Percentiles rank a stretch among this genome's conserved stretches.
These are phyloP conservation scores for Taphrina communis DNA, from an alignment of 1,139 yeast genomes.

Conservation along the genomic window DNA sequence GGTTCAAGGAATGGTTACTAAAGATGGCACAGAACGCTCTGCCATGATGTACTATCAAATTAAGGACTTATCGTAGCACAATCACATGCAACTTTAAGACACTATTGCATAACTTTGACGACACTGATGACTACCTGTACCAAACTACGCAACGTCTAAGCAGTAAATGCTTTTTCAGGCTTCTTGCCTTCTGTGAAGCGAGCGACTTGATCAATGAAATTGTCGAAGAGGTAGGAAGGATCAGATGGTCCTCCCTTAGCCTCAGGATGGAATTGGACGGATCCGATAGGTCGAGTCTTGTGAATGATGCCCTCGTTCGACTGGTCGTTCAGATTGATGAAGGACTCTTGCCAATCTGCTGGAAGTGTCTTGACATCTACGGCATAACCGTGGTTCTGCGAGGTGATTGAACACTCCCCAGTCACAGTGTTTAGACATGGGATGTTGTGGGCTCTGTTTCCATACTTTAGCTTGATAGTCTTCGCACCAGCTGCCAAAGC, in stretches of 20 bases:
- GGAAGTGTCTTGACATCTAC: slow-evolving; percentile 82
- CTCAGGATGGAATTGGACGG: slow-evolving; percentile 98
- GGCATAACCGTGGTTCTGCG: slow-evolving; percentile 98
- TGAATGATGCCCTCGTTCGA: slow-evolving; percentile 98
- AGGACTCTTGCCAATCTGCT: slow-evolving; percentile 80
- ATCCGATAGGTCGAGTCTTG: slow-evolving; percentile 80
- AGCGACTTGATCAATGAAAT: slow-evolving; percentile 34
- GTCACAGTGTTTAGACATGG: slow-evolving; percentile 90
- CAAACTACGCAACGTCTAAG: not conserved
- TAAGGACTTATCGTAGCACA: no score
- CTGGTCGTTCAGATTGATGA: slow-evolving; percentile 89
- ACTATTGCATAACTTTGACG: no score
- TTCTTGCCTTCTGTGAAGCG: slow-evolving; percentile 28
- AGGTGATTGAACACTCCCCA: slow-evolving; percentile 94
- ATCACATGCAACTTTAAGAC: no score
- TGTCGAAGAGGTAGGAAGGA: slow-evolving; percentile 82
- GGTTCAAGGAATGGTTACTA: no score
- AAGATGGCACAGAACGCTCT: no score
- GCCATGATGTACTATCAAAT: no score
- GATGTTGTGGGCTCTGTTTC: slow-evolving; percentile 97
- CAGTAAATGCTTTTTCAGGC: slow-evolving; percentile 33
- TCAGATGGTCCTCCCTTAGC: slow-evolving; percentile 99
- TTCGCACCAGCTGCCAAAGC: slow-evolving; percentile 93
- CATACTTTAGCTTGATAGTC: slow-evolving; percentile 90
- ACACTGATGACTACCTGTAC: no score